These are phyloP conservation scores for Aspergillus ruber DNA, from an alignment of 2,329 filamentous ascomycete species.

Conservation along the genomic window DNA sequence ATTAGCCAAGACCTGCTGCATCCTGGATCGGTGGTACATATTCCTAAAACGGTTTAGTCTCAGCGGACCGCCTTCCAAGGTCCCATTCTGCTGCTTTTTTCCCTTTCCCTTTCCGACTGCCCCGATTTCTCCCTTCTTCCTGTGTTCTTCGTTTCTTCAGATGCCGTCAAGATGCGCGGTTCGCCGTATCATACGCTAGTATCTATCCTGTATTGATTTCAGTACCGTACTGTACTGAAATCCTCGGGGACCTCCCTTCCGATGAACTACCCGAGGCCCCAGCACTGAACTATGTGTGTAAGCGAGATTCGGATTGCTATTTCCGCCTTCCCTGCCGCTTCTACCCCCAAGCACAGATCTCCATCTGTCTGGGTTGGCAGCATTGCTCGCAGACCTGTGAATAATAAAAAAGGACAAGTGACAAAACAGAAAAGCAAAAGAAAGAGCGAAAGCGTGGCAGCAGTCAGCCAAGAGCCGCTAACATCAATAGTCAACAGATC, in stretches of 20 bases:
- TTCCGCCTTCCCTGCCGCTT: no score
- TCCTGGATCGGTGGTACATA: neutral
- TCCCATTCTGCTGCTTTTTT: neutral
- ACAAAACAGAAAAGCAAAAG: neutral
- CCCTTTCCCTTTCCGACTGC: neutral
- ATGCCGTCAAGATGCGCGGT: no score
- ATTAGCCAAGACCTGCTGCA: neutral
- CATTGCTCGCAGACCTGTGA: no score
- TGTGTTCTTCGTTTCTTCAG: no score
- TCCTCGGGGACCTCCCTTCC: no score
- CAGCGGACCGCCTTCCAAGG: conserved; percentile 5
- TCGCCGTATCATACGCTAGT: no score
- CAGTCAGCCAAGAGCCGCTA: conserved; percentile 26
- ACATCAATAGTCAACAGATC: conserved; percentile 36
- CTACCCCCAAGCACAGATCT: neutral
- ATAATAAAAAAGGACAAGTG: neutral
- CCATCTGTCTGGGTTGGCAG: neutral
- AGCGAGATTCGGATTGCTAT: no score
- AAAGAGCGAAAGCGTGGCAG: conserved; percentile 16
- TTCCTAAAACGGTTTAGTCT: conserved; percentile 3
- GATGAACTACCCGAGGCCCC: no score
- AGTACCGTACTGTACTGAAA: no score
- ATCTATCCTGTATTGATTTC: no score
- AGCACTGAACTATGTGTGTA: no score
- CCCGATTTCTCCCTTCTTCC: no score